Conservation (phyloP, 495 filamentous ascomycete species). For the Talaromyces thailandensis region DNA sequence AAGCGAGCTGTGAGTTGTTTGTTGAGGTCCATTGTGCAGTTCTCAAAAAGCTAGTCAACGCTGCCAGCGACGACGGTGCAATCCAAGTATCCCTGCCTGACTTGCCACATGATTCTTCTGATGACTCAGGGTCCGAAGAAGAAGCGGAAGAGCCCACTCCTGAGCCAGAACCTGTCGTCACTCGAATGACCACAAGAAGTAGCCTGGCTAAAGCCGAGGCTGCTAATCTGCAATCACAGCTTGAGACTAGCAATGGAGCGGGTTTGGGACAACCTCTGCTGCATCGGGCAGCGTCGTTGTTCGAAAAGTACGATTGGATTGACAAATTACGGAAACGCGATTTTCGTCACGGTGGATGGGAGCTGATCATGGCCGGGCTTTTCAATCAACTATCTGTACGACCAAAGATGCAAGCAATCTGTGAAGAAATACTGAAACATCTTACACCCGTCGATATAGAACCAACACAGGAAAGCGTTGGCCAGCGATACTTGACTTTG, state of each 20-base stretch:
- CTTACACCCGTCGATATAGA: slow-evolving; percentile 70
- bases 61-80: slow-evolving; percentile 62
- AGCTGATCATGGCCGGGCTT: slow-evolving; percentile 79
- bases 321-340: slow-evolving; percentile 73
- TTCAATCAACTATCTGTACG: slow-evolving; percentile 75
- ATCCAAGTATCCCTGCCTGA: slow-evolving; percentile 72
- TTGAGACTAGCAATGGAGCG: slow-evolving; percentile 19
- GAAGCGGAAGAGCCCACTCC: slow-evolving; percentile 41
- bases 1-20: slow-evolving; percentile 77
- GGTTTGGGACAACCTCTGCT: slow-evolving; percentile 31
- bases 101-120: slow-evolving; percentile 57
- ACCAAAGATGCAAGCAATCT: slow-evolving; percentile 56
- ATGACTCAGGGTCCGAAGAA: slow-evolving; percentile 48
- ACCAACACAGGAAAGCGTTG: slow-evolving; percentile 63
- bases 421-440: slow-evolving; percentile 68
- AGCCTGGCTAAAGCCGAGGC: slow-evolving; percentile 76
- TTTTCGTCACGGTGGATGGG: slow-evolving; percentile 86
- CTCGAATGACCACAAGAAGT: slow-evolving; percentile 68
- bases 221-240: slow-evolving; percentile 49
- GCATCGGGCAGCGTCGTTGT: slow-evolving; percentile 75
- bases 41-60: slow-evolving; percentile 75
- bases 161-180: slow-evolving; percentile 53
- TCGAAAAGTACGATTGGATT: slow-evolving; percentile 64
- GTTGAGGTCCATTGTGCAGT: slow-evolving; percentile 88
- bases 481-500: slow-evolving; percentile 58